Evolutionary conservation across 2,329 filamentous ascomycete genomes (phyloP), one percentile per base, ranked within the genome.

Genomic region (Calonectria naviculata): DNA sequence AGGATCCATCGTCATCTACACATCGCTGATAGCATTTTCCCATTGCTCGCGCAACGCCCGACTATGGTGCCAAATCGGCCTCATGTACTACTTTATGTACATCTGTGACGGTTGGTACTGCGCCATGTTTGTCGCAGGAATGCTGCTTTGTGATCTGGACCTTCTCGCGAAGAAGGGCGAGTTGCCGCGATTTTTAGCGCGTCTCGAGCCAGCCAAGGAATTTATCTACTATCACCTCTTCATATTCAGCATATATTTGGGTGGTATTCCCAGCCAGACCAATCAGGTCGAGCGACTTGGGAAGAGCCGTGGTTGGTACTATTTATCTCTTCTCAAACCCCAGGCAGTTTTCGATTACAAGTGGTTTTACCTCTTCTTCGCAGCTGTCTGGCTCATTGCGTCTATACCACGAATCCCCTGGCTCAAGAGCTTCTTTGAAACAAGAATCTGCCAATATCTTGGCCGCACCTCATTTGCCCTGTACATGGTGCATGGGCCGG

Each of bases 311-410:
- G 91, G 91, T 3, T 93, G 91, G 90, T 86, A 87, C 72, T 90
- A 85, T 73, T 81, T 92, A 17, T 90, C 90, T 0, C 86, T 85
- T 70, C 83, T 93, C 68, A 92, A 92, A 71, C 90, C 91, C 0
- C 90, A 93, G 77, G 91, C 91, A 1, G 89, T 91, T 13, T 92
- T 86, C 74, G 90, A 93, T 78, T 87, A 86, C 78, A 93, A 93
- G 80, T 93, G 90, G 90, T 93, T 93, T 81, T 93, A 87, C 78
- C 85, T 93, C 3, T 91, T 91, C 78, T 89, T 87, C 83, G 91
- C 90, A 0, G 86, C 91, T 1, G 83, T 85, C 28, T 85, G 91
- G 64, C 78, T 92, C 0, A 87, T 94, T 0, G 83, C 87, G 1
- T 85, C 87, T 0, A 83, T 90, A 3, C 88, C 89, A 8, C 88